Percentiles rank a stretch among this genome's conserved stretches.
Conservation (phyloP, 2,329 filamentous ascomycete species). For the Paracoccidioides brasiliensis region DNA sequence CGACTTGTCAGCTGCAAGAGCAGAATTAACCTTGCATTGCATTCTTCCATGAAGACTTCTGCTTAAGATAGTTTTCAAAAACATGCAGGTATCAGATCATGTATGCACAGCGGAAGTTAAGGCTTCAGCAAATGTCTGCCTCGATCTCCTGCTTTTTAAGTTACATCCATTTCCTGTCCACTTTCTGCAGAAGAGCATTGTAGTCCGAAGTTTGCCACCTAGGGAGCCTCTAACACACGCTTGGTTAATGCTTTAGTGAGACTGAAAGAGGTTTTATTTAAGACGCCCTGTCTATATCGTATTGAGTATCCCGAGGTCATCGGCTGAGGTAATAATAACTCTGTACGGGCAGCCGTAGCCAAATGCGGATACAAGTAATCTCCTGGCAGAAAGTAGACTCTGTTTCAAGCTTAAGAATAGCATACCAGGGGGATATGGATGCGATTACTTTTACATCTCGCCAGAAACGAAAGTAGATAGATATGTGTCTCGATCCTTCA, state of each 20-base stretch:
- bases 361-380: not conserved
- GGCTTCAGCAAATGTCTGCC: not conserved
- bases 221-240: no score
- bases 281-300: no score
- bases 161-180: no score
- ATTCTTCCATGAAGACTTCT: conserved; percentile 1
- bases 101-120: not conserved
- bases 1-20: not conserved
- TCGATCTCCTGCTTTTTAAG: no score
- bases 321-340: no score
- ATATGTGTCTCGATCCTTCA: no score
- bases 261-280: no score
- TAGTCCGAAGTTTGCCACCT: no score
- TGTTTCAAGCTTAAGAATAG: not conserved
- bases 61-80: not conserved
- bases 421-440: not conserved
- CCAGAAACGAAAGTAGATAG: not conserved
- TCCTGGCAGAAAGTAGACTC: not conserved
- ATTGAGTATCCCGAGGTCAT: no score
- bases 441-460: not conserved
- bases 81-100: not conserved
- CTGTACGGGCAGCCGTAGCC: not conserved
- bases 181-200: no score
- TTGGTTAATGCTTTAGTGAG: no score
- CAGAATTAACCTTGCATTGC: conserved; percentile 14